These are phyloP conservation scores for Collybia nuda DNA, from an alignment of 768 basidiomycete species.

Conservation along the genomic window DNA sequence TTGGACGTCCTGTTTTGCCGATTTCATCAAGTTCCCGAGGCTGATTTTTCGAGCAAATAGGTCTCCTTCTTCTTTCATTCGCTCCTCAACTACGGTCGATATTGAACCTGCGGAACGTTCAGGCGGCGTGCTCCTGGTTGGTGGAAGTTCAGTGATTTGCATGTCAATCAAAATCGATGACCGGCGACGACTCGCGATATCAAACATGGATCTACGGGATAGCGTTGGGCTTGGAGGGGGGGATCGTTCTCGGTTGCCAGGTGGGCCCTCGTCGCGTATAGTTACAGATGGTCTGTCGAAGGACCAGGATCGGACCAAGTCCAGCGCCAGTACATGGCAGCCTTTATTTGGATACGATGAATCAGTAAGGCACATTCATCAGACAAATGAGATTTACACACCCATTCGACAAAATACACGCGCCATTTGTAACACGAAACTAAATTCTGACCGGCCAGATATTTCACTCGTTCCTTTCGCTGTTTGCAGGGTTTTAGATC, in stretches of 20 bases:
- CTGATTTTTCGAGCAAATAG: constrained; percentile 66
- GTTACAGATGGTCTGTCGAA: constrained; percentile 75
- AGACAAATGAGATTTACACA: constrained; percentile 31
- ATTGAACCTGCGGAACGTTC: constrained; percentile 21
- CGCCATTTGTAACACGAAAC: constrained; percentile 93
- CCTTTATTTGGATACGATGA: constrained; percentile 44
- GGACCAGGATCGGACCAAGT: constrained; percentile 88
- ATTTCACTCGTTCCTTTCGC: constrained; percentile 93
- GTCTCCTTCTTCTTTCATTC: constrained; percentile 55
- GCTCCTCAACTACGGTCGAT: constrained; percentile 24
- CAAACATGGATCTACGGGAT: constrained; percentile 46
- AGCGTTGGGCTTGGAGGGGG: constrained; percentile 47
- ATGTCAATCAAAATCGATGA: constrained; percentile 90
- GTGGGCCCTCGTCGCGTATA: constrained; percentile 10
- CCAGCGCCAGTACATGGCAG: constrained; percentile 88
- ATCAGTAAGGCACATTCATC: neutral
- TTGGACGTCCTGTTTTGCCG: constrained; percentile 84
- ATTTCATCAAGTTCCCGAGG: constrained; percentile 83
- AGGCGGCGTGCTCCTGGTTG: constrained; percentile 57
- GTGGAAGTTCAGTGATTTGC: constrained; percentile 65
- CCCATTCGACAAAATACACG: constrained; percentile 95
- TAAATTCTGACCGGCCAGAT: constrained; percentile 85
- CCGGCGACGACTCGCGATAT: constrained; percentile 55
- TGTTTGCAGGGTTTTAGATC: constrained; percentile 89
- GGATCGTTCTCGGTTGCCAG: constrained; percentile 4